Evolutionary conservation across 2,329 filamentous ascomycete species (phyloP).

Genomic region (Grosmannia huntii): DNA sequence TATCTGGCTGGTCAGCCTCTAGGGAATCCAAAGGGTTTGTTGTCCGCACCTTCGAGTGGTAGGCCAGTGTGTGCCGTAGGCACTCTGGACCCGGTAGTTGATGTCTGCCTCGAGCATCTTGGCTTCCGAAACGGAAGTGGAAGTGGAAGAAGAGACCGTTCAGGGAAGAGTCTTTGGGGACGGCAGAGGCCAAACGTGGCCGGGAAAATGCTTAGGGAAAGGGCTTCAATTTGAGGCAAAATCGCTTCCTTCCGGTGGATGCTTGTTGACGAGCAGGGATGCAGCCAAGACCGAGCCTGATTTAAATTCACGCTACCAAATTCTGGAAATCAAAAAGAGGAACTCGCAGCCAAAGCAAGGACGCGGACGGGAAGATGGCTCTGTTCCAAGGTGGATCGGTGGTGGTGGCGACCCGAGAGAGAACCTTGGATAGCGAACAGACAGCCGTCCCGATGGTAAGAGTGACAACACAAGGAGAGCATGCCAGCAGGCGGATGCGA

Average conservation of each 20-base stretch:
- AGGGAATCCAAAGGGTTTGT: neutral
- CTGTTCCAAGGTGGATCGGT: neutral
- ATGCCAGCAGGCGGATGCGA: slow-evolving; percentile 1
- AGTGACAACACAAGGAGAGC: neutral
- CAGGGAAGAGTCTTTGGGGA: neutral
- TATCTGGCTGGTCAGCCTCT: neutral
- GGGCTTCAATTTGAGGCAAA: neutral
- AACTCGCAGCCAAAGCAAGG: neutral
- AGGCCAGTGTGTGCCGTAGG: slow-evolving; percentile 7
- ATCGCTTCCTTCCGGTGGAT: neutral
- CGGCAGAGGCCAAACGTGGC: neutral
- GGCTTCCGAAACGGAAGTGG: neutral
- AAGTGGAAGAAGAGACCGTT: neutral
- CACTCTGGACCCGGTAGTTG: slow-evolving; percentile 3
- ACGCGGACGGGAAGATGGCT: neutral
- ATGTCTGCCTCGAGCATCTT: slow-evolving; percentile 1
- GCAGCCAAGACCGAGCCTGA: neutral
- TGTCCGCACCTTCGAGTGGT: slow-evolving; percentile 11
- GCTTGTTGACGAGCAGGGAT: neutral
- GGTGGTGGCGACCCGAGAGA: neutral
- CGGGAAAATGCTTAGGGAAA: neutral
- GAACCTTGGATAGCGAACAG: neutral
- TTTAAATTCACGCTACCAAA: neutral
- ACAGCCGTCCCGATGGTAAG: neutral
- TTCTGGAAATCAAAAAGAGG: neutral